Percentiles rank a stretch among this genome's conserved stretches.
Conservation (phyloP, 2,329 filamentous ascomycete species). For the Alternaria infectoria region DNA sequence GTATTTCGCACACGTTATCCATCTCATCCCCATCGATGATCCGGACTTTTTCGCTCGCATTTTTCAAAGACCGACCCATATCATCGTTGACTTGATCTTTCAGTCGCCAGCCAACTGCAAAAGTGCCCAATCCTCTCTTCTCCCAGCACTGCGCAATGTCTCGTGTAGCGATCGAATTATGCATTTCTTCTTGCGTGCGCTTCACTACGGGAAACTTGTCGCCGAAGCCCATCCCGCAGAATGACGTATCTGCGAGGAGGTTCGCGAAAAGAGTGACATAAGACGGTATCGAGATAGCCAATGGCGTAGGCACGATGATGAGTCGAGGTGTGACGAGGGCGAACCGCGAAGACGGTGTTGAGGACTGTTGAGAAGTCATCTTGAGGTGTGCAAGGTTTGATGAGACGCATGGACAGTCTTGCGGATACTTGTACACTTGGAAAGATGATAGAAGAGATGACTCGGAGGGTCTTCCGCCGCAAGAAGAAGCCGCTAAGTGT, state of each 20-base stretch:
- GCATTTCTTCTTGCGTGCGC: conserved; percentile 14
- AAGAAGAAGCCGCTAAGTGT: not conserved
- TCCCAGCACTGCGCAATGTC: conserved; percentile 21
- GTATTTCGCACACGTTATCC: not conserved
- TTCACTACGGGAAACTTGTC: not conserved
- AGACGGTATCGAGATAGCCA: not conserved
- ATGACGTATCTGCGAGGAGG: not conserved
- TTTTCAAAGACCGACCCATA: not conserved
- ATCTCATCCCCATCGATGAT: not conserved
- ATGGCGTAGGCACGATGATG: not conserved
- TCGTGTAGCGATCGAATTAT: conserved; percentile 12
- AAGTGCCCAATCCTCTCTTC: conserved; percentile 16
- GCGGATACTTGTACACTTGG: not conserved
- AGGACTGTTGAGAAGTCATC: not conserved
- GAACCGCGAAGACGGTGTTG: not conserved
- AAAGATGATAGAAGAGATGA: not conserved
- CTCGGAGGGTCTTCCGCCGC: not conserved
- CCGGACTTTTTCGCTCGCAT: not conserved
- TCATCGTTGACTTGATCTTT: not conserved
- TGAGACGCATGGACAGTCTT: not conserved
- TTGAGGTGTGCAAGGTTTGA: not conserved
- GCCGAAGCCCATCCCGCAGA: conserved; percentile 2
- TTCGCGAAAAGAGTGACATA: conserved; percentile 2
- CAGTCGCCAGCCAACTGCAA: conserved; percentile 18
- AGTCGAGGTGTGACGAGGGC: not conserved